phyloP scores from a whole-genome alignment of 306 rosid species.

The Nissolia schottii region DNA sequence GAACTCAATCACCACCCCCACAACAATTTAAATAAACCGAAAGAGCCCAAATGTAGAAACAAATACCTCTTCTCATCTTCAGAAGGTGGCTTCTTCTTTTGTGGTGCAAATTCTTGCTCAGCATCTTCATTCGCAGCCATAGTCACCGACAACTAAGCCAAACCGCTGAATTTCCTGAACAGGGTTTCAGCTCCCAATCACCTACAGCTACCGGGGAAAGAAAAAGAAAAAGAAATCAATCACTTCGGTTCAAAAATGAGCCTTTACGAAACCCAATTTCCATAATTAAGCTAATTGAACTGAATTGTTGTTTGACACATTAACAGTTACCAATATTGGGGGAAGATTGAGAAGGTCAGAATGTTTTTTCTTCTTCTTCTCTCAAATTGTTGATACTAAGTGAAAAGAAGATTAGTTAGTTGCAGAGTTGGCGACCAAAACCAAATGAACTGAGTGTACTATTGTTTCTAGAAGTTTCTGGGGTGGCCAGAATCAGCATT shows the following conservation, averaged over 20 bases:
- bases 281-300: background rate
- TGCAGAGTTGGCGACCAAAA: too few relatives aligned
- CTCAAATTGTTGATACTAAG: too few relatives aligned
- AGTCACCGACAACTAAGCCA: conserved; percentile 1
- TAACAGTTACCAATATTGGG: too few relatives aligned
- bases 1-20: background rate
- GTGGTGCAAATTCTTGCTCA: conserved; percentile 41
- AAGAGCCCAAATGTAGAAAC: background rate
- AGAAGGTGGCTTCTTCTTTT: conserved; percentile 61
- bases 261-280: background rate
- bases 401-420: too few relatives aligned
- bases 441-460: too few relatives aligned
- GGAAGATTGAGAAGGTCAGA: too few relatives aligned
- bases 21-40: background rate
- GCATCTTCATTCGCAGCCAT: conserved; percentile 51
- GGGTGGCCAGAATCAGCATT: too few relatives aligned
- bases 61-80: conserved; percentile 81
- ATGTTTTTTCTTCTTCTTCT: too few relatives aligned
- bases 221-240: conserved; percentile 1
- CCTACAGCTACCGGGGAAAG: background rate
- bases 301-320: too few relatives aligned
- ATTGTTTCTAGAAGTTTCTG: too few relatives aligned
- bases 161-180: background rate
- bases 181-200: conserved; percentile 1
- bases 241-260: conserved; percentile 3